Evolutionary conservation across 768 basidiomycete species (phyloP).

Genomic region (Suillus subluteus): DNA sequence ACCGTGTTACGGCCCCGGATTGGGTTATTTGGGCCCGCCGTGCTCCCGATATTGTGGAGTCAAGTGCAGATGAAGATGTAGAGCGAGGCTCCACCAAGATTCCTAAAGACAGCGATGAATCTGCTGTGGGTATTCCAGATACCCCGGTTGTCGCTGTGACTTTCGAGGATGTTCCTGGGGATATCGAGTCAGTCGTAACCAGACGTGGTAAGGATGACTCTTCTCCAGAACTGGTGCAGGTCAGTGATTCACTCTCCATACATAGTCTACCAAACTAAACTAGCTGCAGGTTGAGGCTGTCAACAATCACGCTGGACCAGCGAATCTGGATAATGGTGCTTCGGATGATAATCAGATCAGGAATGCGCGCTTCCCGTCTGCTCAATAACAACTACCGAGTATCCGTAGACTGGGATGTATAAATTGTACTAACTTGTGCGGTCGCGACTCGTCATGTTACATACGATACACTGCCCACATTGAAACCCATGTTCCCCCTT

Average conservation of each 20-base stretch:
- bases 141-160: not conserved
- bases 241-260: conserved; percentile 20
- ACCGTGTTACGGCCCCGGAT: conserved; percentile 40
- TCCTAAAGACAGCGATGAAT: not conserved
- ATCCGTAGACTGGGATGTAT: conserved; percentile 15
- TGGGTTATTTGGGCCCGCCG: conserved; percentile 46
- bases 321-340: not conserved
- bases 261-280: not conserved
- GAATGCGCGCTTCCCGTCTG: conserved; percentile 38
- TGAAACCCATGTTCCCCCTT: not conserved
- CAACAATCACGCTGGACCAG: not conserved
- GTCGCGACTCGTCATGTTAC: conserved; percentile 6
- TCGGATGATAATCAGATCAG: conserved; percentile 14
- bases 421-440: not conserved
- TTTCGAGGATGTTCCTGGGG: not conserved
- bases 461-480: not conserved
- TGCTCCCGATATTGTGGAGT: not conserved
- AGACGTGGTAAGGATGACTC: not conserved
- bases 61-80: conserved; percentile 18
- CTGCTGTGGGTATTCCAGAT: not conserved
- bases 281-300: conserved; percentile 17
- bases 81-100: conserved; percentile 22
- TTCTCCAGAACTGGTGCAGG: conserved; percentile 16
- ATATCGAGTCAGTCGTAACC: not conserved
- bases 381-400: conserved; percentile 37